Conservation (phyloP, 208 protist genomes). For the Crithidia acanthocephali region DNA sequence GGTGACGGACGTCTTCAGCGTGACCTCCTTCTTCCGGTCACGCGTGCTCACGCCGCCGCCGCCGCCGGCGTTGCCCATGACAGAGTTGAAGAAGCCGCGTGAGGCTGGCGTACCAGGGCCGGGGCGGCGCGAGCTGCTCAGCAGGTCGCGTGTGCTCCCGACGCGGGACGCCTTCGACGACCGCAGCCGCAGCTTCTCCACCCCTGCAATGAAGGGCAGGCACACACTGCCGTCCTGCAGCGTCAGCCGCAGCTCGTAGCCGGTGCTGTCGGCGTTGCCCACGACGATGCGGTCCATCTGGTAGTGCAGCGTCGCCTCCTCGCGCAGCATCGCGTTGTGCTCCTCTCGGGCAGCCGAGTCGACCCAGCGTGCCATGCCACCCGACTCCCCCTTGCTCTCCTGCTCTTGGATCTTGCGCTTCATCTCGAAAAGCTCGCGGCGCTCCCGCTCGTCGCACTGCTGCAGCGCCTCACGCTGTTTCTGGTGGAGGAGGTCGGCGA, state of each 20-base stretch:
- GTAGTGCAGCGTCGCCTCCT: slow-evolving; percentile 76
- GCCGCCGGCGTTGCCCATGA: background rate
- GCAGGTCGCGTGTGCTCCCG: slow-evolving; percentile 14
- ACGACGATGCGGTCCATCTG: slow-evolving; percentile 64
- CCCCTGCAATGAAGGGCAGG: slow-evolving; percentile 44
- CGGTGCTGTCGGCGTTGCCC: slow-evolving; percentile 58
- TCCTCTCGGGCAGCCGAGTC: slow-evolving; percentile 64
- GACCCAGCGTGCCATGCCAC: slow-evolving; percentile 38
- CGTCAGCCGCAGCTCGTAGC: slow-evolving; percentile 62
- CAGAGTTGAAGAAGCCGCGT: slow-evolving; percentile 20
- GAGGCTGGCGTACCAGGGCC: background rate
- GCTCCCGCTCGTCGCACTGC: slow-evolving; percentile 76
- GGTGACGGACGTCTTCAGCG: slow-evolving; percentile 18
- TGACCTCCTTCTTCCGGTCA: slow-evolving; percentile 24
- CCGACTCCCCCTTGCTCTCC: slow-evolving; percentile 56
- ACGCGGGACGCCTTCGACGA: slow-evolving; percentile 1
- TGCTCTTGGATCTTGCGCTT: slow-evolving; percentile 84
- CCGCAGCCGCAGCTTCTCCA: slow-evolving; percentile 32
- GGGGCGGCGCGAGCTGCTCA: slow-evolving; percentile 6
- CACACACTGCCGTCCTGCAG: slow-evolving; percentile 41
- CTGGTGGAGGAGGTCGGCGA: slow-evolving; percentile 51
- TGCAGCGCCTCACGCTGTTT: slow-evolving; percentile 62
- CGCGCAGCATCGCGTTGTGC: slow-evolving; percentile 74
- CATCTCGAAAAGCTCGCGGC: slow-evolving; percentile 81
- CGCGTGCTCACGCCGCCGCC: slow-evolving; percentile 19